These are phyloP conservation scores for Solioccasus polychromus DNA, from an alignment of 768 basidiomycete genomes.

Conservation along the genomic window DNA sequence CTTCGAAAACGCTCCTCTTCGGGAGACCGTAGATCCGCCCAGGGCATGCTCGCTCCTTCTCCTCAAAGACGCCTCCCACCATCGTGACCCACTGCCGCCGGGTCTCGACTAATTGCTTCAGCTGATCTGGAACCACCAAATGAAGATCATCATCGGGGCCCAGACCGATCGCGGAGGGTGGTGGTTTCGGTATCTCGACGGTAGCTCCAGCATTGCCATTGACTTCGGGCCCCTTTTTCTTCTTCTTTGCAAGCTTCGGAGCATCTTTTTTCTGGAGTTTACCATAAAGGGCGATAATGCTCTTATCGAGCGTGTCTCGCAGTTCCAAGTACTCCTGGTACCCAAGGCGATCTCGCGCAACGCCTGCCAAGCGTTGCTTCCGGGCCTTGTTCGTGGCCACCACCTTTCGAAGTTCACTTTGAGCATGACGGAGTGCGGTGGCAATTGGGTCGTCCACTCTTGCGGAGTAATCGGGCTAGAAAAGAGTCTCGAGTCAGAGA, in stretches of 20 bases:
- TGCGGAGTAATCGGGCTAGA: constrained; percentile 68
- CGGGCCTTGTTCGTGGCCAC: constrained; percentile 82
- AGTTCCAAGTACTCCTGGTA: constrained; percentile 89
- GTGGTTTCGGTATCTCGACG: constrained; percentile 48
- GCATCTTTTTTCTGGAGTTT: constrained; percentile 82
- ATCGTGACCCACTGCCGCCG: constrained; percentile 75
- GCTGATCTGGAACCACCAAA: constrained; percentile 61
- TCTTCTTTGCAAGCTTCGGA: constrained; percentile 69
- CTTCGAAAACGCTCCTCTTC: constrained; percentile 68
- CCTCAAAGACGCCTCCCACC: constrained; percentile 73
- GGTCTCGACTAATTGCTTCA: constrained; percentile 71
- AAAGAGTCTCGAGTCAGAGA: constrained; percentile 21
- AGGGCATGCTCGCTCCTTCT: constrained; percentile 61
- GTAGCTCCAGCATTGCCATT: constrained; percentile 31
- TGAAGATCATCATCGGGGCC: constrained; percentile 63
- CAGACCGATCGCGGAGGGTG: constrained; percentile 70
- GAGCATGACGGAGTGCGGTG: constrained; percentile 84
- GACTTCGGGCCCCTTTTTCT: constrained; percentile 56
- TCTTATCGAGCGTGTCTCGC: constrained; percentile 84
- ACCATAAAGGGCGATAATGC: constrained; percentile 67
- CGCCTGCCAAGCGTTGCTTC: constrained; percentile 62
- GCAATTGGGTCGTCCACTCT: constrained; percentile 94
- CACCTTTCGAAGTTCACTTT: constrained; percentile 74
- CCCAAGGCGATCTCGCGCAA: constrained; percentile 84
- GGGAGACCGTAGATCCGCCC: constrained; percentile 82